phyloP scores from a whole-genome alignment of 768 basidiomycete species.

The Mycena capillaripes region DNA sequence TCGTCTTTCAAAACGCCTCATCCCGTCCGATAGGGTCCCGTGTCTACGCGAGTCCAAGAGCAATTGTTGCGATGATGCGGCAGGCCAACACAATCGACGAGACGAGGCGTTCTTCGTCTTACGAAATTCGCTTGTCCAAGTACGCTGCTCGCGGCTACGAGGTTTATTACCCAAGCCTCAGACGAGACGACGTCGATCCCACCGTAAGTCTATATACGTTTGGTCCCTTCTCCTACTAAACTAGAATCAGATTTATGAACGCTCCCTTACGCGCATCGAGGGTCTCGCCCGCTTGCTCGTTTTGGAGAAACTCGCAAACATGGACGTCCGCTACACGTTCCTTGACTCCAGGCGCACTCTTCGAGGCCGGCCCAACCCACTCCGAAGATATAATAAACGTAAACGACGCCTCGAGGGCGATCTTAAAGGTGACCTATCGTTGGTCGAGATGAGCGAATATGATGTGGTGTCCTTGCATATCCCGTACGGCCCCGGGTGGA shows the following conservation, averaged over 20 bases:
- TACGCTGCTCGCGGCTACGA: constrained; percentile 69
- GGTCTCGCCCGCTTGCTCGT: constrained; percentile 74
- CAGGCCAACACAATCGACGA: constrained; percentile 74
- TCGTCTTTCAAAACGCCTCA: not conserved
- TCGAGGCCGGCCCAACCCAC: constrained; percentile 59
- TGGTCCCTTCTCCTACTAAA: no score
- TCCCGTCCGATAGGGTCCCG: constrained; percentile 45
- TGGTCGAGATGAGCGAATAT: constrained; percentile 69
- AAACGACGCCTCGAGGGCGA: constrained; percentile 50
- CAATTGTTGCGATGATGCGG: constrained; percentile 72
- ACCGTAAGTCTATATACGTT: no score
- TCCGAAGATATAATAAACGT: no score
- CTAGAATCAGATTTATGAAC: no score
- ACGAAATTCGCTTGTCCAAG: constrained; percentile 72
- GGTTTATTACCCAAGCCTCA: constrained; percentile 65
- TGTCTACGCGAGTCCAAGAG: no score
- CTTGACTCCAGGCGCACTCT: constrained; percentile 60
- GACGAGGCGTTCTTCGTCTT: constrained; percentile 71
- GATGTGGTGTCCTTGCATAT: constrained; percentile 55
- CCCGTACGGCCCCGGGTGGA: constrained; percentile 60
- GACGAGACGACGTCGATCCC: constrained; percentile 61
- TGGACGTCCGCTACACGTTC: constrained; percentile 59
- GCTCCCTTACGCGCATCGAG: constrained; percentile 64
- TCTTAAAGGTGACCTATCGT: constrained; percentile 66
- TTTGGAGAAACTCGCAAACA: constrained; percentile 64